phyloP scores from a whole-genome alignment of 345 rosid genomes.

The Nasturtium officinale region DNA sequence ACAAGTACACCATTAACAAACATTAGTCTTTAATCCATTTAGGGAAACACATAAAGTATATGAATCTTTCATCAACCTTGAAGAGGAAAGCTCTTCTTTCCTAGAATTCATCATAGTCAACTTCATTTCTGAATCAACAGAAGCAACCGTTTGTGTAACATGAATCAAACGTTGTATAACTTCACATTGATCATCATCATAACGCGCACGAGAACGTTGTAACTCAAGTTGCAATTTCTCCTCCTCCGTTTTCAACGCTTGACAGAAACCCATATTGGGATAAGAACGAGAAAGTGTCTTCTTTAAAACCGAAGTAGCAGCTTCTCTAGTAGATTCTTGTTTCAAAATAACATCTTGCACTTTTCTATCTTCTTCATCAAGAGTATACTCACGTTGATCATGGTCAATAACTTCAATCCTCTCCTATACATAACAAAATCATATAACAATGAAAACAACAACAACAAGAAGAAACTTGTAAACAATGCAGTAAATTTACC shows the following conservation, averaged over 20 bases:
- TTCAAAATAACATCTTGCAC: conserved; percentile 78
- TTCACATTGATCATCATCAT: conserved; percentile 71
- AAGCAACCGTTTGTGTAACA: conserved; percentile 64
- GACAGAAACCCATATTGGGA: conserved; percentile 75
- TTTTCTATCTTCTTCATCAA: conserved; percentile 84
- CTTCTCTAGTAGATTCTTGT: conserved; percentile 66
- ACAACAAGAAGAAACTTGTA: neutral
- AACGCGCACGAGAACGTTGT: conserved; percentile 68
- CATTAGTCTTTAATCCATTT: conserved; percentile 4
- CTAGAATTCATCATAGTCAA: conserved; percentile 47
- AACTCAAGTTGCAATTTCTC: conserved; percentile 76
- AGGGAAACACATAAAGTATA: neutral
- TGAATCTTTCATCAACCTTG: conserved; percentile 50
- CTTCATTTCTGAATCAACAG: conserved; percentile 37
- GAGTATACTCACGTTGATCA: conserved; percentile 87
- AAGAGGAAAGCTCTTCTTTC: conserved; percentile 44
- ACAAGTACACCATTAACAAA: neutral
- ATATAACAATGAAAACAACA: neutral
- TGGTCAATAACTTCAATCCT: conserved; percentile 75
- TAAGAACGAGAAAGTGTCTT: conserved; percentile 80
- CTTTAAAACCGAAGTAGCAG: conserved; percentile 55
- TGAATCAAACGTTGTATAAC: conserved; percentile 79
- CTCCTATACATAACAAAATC: conserved; percentile 53
- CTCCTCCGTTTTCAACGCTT: conserved; percentile 69
- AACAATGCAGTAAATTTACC: conserved; percentile 46